phyloP scores from a whole-genome alignment of 2,329 filamentous ascomycete genomes.

The Shiraia sp. region DNA sequence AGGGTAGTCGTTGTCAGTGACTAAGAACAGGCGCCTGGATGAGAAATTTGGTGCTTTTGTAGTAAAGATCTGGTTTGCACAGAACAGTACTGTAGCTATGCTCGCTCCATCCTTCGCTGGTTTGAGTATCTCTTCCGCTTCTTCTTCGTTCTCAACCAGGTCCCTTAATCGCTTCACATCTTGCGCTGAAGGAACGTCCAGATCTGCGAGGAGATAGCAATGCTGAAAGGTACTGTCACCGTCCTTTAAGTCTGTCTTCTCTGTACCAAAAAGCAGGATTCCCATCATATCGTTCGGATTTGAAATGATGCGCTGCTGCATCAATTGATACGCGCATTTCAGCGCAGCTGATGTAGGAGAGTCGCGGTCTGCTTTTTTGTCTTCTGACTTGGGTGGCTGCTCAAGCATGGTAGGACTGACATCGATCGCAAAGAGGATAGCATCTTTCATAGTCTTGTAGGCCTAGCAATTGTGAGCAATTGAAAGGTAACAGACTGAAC shows the following conservation, averaged over 20 bases:
- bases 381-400: constrained; percentile 61
- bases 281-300: constrained; percentile 98
- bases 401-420: constrained; percentile 84
- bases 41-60: constrained; percentile 93
- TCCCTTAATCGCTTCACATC: constrained; percentile 81
- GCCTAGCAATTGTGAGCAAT: constrained; percentile 51
- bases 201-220: constrained; percentile 87
- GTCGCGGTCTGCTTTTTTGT: constrained; percentile 76
- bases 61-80: constrained; percentile 94
- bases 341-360: constrained; percentile 81
- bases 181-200: constrained; percentile 82
- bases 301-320: constrained; percentile 98
- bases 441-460: constrained; percentile 93
- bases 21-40: constrained; percentile 89
- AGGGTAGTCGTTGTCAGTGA: constrained; percentile 92
- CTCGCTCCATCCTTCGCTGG: constrained; percentile 71
- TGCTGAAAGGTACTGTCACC: constrained; percentile 73
- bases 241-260: constrained; percentile 62
- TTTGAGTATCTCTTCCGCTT: constrained; percentile 68
- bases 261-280: constrained; percentile 86
- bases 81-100: constrained; percentile 91
- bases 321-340: constrained; percentile 91
- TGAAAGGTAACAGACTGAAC: neutral
- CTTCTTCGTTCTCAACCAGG: constrained; percentile 77
- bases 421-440: constrained; percentile 95